A percentile compares a stretch with the other conserved stretches of the same genome.
These are phyloP conservation scores for Apiospora hydei DNA, from an alignment of 2,329 filamentous ascomycete species.

Conservation along the genomic window DNA sequence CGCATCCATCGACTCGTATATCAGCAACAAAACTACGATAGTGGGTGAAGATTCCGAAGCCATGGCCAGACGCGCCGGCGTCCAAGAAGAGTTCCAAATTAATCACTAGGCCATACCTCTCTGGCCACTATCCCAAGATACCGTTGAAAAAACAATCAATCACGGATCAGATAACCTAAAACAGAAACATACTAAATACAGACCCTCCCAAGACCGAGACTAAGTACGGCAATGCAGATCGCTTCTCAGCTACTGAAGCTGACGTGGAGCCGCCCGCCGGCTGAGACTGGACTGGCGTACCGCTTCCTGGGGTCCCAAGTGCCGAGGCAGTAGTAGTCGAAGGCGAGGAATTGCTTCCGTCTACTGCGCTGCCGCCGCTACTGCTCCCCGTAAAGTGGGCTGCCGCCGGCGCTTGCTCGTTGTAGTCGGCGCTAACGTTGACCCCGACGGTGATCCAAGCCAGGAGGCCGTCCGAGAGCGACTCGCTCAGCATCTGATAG, in stretches of 20 bases:
- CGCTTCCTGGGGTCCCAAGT: background rate
- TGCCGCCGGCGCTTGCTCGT: slow-evolving; percentile 1
- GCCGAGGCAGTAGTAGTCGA: background rate
- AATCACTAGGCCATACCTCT: background rate
- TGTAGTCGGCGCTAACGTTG: slow-evolving; percentile 22
- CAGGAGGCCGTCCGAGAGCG: slow-evolving; percentile 1
- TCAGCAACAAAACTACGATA: background rate
- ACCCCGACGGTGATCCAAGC: slow-evolving; percentile 23
- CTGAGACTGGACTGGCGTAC: background rate
- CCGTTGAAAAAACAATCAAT: background rate
- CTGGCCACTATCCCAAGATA: too few relatives aligned
- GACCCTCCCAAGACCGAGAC: background rate
- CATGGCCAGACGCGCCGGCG: background rate
- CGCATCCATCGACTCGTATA: background rate
- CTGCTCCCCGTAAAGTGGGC: slow-evolving; percentile 4
- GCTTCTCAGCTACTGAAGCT: background rate
- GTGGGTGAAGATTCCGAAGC: background rate
- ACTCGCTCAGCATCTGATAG: background rate
- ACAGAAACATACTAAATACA: background rate
- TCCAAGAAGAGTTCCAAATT: background rate
- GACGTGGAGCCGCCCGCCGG: background rate
- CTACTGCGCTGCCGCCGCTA: background rate
- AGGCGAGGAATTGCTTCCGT: slow-evolving; percentile 3
- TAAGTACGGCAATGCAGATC: background rate
- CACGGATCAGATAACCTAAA: background rate